These are phyloP conservation scores for Spergularia marina DNA, from an alignment of 148 eudicot species.

Conservation along the genomic window DNA sequence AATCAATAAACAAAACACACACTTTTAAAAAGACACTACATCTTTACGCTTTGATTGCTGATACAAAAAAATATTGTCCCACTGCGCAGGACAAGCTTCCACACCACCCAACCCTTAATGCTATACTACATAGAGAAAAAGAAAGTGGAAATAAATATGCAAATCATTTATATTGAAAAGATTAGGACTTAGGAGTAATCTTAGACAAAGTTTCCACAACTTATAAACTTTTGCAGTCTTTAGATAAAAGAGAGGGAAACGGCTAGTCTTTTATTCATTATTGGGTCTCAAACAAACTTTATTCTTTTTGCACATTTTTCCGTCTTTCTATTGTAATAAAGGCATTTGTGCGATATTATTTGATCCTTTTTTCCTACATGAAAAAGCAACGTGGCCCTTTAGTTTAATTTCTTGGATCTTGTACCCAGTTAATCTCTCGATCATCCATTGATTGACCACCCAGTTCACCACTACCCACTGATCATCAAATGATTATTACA, in stretches of 20 bases:
- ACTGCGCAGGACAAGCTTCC: constrained; percentile 40
- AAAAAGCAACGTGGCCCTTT: constrained; percentile 43
- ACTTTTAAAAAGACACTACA: constrained; percentile 39
- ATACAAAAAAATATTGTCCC: constrained; percentile 32
- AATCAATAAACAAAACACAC: constrained; percentile 7
- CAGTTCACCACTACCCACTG: no score
- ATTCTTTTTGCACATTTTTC: constrained; percentile 31
- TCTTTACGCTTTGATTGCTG: constrained; percentile 39
- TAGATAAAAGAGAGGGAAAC: constrained; percentile 28
- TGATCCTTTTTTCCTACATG: constrained; percentile 35
- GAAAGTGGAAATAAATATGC: neutral
- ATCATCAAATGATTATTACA: no score
- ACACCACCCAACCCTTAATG: constrained; percentile 16
- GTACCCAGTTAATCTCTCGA: constrained; percentile 11
- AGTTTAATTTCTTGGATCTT: constrained; percentile 52
- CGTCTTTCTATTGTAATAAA: constrained; percentile 12
- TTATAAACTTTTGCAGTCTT: constrained; percentile 57
- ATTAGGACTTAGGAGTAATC: constrained; percentile 22
- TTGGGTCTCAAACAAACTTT: constrained; percentile 38
- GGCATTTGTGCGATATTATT: neutral
- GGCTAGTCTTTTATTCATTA: constrained; percentile 34
- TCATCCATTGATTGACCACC: no score
- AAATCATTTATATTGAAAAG: constrained; percentile 16
- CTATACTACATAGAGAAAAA: neutral
- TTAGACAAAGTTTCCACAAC: constrained; percentile 74